Conservation (phyloP, 192 early-diverging fungal species). For the Podila epicladia region DNA sequence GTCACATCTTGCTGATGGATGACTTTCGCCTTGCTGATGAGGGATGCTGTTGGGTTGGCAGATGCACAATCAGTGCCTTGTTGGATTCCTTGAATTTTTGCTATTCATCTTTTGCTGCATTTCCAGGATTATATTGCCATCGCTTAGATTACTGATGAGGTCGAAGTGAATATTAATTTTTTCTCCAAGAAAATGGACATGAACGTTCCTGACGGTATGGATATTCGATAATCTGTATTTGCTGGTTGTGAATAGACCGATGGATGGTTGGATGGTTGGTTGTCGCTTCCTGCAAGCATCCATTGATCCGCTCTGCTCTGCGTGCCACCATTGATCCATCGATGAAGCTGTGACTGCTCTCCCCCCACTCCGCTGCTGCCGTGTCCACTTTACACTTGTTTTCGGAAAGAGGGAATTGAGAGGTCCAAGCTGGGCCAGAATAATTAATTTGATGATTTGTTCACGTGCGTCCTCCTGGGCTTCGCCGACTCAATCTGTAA, state of each 20-base stretch:
- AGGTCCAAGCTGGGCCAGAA: neutral
- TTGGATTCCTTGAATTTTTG: too few relatives aligned
- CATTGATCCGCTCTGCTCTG: neutral
- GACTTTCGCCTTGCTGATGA: neutral
- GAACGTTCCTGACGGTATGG: neutral
- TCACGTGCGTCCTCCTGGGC: neutral
- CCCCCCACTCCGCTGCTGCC: slow-evolving; percentile 1
- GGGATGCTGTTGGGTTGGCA: neutral
- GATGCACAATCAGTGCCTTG: too few relatives aligned
- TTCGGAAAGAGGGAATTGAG: slow-evolving; percentile 3
- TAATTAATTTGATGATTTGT: neutral
- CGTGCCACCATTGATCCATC: neutral
- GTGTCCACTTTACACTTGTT: slow-evolving; percentile 4
- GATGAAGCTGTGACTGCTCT: neutral
- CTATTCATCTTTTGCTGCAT: too few relatives aligned
- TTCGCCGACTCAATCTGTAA: too few relatives aligned
- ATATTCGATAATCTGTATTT: neutral
- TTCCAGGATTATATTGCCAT: too few relatives aligned
- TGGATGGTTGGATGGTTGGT: slow-evolving; percentile 5
- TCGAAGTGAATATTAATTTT: neutral
- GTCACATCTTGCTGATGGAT: neutral
- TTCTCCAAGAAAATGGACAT: neutral
- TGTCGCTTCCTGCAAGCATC: neutral
- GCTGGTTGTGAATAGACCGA: neutral
- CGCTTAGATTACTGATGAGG: too few relatives aligned